Percentiles rank a stretch among this genome's conserved stretches.
Evolutionary conservation across 2,329 filamentous ascomycete species (phyloP).

Genomic region (Penicillium janthinellum): DNA sequence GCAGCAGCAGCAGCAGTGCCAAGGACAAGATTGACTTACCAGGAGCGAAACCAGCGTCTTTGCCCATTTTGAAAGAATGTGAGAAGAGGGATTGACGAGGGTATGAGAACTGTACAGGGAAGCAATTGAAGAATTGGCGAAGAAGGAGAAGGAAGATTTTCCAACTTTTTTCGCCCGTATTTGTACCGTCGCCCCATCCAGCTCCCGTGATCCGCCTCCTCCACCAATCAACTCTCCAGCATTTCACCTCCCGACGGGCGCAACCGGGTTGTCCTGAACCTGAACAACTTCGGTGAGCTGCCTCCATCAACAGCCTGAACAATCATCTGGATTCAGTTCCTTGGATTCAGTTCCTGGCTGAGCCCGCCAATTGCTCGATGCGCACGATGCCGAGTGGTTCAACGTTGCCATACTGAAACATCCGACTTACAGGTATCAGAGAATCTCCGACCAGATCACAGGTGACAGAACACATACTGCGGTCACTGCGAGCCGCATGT

Average conservation of each 20-base stretch:
- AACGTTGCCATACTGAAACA: neutral
- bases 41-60: conserved; percentile 30
- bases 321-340: neutral
- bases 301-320: neutral
- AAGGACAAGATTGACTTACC: conserved; percentile 20
- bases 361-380: neutral
- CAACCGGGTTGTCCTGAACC: conserved; percentile 31
- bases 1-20: neutral
- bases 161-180: conserved; percentile 27
- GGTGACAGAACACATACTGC: too few species aligned
- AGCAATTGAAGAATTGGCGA: conserved; percentile 14
- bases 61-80: conserved; percentile 26
- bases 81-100: conserved; percentile 17
- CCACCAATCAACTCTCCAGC: conserved; percentile 39
- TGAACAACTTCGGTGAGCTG: conserved; percentile 14
- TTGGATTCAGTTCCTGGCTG: neutral
- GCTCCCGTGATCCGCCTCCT: conserved; percentile 36
- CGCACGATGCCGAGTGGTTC: neutral
- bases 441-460: too few species aligned
- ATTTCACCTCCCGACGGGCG: conserved; percentile 40
- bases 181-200: conserved; percentile 38
- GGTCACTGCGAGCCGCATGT: neutral
- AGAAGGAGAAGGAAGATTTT: conserved; percentile 35
- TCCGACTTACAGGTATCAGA: neutral
- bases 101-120: conserved; percentile 24